These are phyloP conservation scores for Backusella liffmaniae DNA, from an alignment of 192 early-diverging fungal species.

Conservation along the genomic window DNA sequence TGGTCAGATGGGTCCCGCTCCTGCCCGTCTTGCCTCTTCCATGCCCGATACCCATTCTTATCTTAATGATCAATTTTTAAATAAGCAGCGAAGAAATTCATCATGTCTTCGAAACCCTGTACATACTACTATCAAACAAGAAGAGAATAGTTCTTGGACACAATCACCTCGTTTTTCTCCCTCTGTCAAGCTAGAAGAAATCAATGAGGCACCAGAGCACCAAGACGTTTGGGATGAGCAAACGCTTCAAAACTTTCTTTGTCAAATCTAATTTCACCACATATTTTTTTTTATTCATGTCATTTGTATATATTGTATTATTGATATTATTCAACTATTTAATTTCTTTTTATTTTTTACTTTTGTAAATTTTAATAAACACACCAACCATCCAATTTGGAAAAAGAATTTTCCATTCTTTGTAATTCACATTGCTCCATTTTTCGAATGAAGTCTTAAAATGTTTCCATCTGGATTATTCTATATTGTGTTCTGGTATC, in stretches of 20 bases:
- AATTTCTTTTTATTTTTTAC: not conserved
- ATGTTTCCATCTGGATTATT: not conserved
- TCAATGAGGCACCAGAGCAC: not conserved
- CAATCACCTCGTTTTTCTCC: too few relatives aligned
- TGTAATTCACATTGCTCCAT: not conserved
- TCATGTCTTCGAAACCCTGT: not conserved
- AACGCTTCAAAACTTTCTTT: not conserved
- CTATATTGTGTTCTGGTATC: not conserved
- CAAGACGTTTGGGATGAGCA: slow-evolving; percentile 6
- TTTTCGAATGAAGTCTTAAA: not conserved
- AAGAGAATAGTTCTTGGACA: not conserved
- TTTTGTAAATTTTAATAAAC: not conserved
- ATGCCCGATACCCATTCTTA: slow-evolving; percentile 1
- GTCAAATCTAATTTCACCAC: slow-evolving; percentile 2
- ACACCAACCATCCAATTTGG: not conserved
- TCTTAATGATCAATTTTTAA: slow-evolving; percentile 6
- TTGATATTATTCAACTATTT: not conserved
- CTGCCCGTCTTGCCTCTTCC: not conserved
- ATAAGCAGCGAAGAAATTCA: not conserved
- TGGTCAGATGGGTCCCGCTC: not conserved
- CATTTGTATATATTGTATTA: not conserved
- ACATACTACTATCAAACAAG: not conserved
- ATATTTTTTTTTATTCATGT: not conserved
- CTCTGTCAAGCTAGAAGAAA: not conserved
- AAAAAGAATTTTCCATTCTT: not conserved